Percentiles rank a stretch among this genome's conserved stretches.
Conservation (phyloP, 2,329 filamentous ascomycete species). For the Fonsecaea monophora region DNA sequence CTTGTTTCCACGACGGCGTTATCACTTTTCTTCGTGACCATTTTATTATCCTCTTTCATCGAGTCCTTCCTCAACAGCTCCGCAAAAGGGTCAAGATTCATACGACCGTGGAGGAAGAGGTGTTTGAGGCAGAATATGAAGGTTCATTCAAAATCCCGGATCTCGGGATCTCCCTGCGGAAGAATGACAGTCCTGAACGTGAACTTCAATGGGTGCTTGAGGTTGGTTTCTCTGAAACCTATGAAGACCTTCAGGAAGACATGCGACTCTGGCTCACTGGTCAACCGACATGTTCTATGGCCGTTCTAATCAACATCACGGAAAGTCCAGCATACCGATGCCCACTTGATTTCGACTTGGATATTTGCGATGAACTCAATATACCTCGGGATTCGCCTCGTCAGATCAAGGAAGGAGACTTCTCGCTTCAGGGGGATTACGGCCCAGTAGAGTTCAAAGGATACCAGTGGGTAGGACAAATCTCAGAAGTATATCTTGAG, state of each 20-base stretch:
- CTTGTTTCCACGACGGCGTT: background rate
- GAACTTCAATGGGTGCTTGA: slow-evolving; percentile 14
- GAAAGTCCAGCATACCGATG: slow-evolving; percentile 7
- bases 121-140: background rate
- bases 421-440: slow-evolving; percentile 10
- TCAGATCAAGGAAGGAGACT: background rate
- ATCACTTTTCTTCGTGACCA: background rate
- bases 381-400: background rate
- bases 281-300: slow-evolving; percentile 2
- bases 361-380: background rate
- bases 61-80: background rate
- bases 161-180: background rate
- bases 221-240: slow-evolving; percentile 16
- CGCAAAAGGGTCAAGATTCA: background rate
- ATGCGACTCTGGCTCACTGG: slow-evolving; percentile 1
- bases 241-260: slow-evolving; percentile 11
- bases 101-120: background rate
- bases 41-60: background rate
- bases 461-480: slow-evolving; percentile 16
- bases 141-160: slow-evolving; percentile 6
- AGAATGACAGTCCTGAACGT: background rate
- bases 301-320: background rate
- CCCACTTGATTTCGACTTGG: slow-evolving; percentile 4
- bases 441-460: slow-evolving; percentile 14
- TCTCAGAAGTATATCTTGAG: slow-evolving; percentile 17